These are phyloP conservation scores for Saccharomyces kudriavzevii DNA, from an alignment of 805 yeast genomes.

Conservation along the genomic window DNA sequence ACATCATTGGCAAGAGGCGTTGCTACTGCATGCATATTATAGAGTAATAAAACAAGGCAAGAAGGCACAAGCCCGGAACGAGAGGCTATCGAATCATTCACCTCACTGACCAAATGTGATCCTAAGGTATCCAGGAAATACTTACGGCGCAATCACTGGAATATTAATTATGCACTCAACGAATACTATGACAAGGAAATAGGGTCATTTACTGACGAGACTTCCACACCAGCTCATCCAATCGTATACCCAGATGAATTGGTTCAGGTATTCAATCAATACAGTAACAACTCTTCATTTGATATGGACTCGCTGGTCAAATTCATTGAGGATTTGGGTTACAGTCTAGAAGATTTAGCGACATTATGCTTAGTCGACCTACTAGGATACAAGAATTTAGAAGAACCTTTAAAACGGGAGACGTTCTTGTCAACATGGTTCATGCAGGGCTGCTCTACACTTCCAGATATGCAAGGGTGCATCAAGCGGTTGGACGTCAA, in stretches of 20 bases:
- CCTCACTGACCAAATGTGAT: conserved; percentile 19
- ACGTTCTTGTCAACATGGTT: conserved; percentile 21
- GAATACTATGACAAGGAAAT: conserved; percentile 26
- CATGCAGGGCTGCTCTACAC: conserved; percentile 26
- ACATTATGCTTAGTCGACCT: conserved; percentile 66
- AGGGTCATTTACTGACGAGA: conserved; percentile 14
- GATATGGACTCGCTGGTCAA: conserved; percentile 72
- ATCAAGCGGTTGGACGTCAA: conserved; percentile 29
- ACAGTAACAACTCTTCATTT: conserved; percentile 33
- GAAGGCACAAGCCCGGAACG: conserved; percentile 1
- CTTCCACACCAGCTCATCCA: background rate
- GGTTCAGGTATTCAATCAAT: conserved; percentile 13
- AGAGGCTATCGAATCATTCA: conserved; percentile 13
- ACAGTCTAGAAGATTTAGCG: conserved; percentile 66
- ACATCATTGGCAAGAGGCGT: background rate
- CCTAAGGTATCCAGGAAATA: conserved; percentile 16
- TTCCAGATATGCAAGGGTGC: conserved; percentile 40
- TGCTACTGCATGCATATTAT: background rate
- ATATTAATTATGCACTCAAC: conserved; percentile 25
- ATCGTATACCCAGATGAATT: conserved; percentile 15
- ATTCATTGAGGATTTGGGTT: conserved; percentile 58
- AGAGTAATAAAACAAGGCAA: background rate
- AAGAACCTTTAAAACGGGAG: conserved; percentile 15
- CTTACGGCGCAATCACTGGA: conserved; percentile 21
- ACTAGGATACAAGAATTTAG: conserved; percentile 35